Conservation (phyloP, 2,329 filamentous ascomycete genomes). For the Penicillium sp. region DNA sequence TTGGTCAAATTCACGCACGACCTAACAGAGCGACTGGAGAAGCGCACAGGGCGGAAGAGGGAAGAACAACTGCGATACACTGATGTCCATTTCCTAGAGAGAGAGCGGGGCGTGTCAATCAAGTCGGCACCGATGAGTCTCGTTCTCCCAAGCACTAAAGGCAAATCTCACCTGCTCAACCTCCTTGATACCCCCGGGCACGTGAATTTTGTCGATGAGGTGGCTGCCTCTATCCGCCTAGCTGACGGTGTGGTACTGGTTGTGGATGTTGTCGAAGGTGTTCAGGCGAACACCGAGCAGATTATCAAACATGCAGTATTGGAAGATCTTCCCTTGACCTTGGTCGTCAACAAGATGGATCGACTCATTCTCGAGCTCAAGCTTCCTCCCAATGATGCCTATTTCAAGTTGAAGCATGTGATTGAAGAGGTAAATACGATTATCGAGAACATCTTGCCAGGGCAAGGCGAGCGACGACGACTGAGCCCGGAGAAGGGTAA, state of each 20-base stretch:
- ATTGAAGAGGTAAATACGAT: conserved; percentile 95
- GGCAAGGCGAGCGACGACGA: conserved; percentile 66
- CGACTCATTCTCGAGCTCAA: conserved; percentile 88
- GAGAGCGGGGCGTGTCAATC: conserved; percentile 80
- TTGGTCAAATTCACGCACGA: conserved; percentile 91
- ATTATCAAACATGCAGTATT: conserved; percentile 92
- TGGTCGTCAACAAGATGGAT: conserved; percentile 97
- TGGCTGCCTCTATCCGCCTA: conserved; percentile 75
- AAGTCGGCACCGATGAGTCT: conserved; percentile 93
- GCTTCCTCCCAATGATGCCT: conserved; percentile 86
- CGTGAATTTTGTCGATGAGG: conserved; percentile 96
- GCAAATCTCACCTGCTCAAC: conserved; percentile 92
- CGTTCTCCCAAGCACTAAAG: conserved; percentile 75
- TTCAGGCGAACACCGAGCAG: conserved; percentile 95
- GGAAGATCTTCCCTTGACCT: conserved; percentile 75
- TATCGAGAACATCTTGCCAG: conserved; percentile 79
- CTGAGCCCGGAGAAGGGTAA: conserved; percentile 95
- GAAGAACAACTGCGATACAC: conserved; percentile 93
- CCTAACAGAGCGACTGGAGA: conserved; percentile 67
- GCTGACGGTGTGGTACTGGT: conserved; percentile 88
- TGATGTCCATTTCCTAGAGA: conserved; percentile 79
- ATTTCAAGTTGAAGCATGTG: conserved; percentile 98
- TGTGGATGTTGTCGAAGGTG: conserved; percentile 94
- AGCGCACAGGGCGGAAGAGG: conserved; percentile 67
- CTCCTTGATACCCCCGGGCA: conserved; percentile 93